Percentiles rank a stretch among this genome's conserved stretches.
phyloP scores from a whole-genome alignment of 768 basidiomycete species.

The Coprinopsis marcescibilis region DNA sequence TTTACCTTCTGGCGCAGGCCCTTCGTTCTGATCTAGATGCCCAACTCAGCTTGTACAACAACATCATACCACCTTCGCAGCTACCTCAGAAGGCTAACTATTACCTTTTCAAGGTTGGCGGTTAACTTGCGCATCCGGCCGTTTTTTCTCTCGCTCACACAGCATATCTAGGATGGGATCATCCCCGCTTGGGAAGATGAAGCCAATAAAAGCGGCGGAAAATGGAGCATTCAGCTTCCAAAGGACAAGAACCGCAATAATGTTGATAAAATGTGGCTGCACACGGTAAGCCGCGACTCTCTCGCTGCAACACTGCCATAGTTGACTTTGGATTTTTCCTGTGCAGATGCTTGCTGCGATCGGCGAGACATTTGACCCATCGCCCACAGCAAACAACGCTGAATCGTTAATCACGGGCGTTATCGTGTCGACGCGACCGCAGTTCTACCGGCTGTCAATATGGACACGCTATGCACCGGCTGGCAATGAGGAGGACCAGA shows the following conservation, averaged over 20 bases:
- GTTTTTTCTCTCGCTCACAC: background rate
- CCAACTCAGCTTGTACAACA: constrained; percentile 76
- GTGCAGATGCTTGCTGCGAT: constrained; percentile 97
- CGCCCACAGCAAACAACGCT: constrained; percentile 45
- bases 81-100: constrained; percentile 98
- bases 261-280: constrained; percentile 97
- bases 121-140: background rate
- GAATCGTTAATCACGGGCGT: constrained; percentile 83
- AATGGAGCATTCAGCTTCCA: constrained; percentile 98
- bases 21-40: constrained; percentile 17
- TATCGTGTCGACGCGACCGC: constrained; percentile 89
- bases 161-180: constrained; percentile 68
- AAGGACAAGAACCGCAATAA: constrained; percentile 83
- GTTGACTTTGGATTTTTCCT: constrained; percentile 8
- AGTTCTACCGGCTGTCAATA: constrained; percentile 95
- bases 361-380: constrained; percentile 96
- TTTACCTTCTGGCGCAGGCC: constrained; percentile 6
- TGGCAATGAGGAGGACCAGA: constrained; percentile 37
- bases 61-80: constrained; percentile 92
- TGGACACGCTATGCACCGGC: constrained; percentile 89
- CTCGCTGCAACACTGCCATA: constrained; percentile 6
- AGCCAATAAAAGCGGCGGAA: constrained; percentile 94
- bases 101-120: constrained; percentile 90
- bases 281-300: constrained; percentile 58
- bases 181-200: constrained; percentile 98